Evolutionary conservation across 768 basidiomycete species (phyloP), one percentile per base, ranked within the genome.

Genomic region (Thelephora ganbajun): DNA sequence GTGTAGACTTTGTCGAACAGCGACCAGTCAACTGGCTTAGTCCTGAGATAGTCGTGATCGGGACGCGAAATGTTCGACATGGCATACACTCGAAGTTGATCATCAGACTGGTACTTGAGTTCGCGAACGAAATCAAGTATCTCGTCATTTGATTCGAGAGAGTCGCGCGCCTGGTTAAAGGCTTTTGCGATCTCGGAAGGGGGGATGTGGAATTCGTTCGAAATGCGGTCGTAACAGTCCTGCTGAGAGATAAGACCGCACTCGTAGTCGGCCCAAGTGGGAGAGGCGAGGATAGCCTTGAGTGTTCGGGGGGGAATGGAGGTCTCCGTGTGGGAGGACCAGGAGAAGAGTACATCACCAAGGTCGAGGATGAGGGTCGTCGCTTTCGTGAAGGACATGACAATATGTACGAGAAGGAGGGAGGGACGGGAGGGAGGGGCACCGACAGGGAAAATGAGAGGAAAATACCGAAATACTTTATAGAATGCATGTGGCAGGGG

Each of bases 11-110:
- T 55, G 46, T 76, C 74, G 49, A 76, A 76, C n/a, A 73, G 63
- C 7, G 64, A 55, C 71, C 69, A 75, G 46, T 72, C 68, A 11
- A 61, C 67, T 2, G 63, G 58, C 41, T 67, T 69, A 2, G 61
- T 63, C 45, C 61, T 67, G 19, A 76, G 63, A 13, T 66, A 62
- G 36, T 66, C 61, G 51, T 67, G 75, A 53, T 78, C 76, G 7
- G 73, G 72, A 0, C 62, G 53, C 14, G 76, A 75, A 22, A 79
- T 77, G 57, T 79, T 79, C 33, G 74, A 76, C 72, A 77, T 74
- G 30, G 74, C 76, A 45, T 69, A 75, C 33, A 78, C 65, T 12
- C 58, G 63, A 1, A 74, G 57, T 5, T 55, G 46, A 16, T 58
- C 60, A 11, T 60, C 48, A 2, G 64, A 62, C 48, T 67, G 61